Conservation (phyloP, 1,139 yeast genomes). For the Taiozyma onychis region DNA sequence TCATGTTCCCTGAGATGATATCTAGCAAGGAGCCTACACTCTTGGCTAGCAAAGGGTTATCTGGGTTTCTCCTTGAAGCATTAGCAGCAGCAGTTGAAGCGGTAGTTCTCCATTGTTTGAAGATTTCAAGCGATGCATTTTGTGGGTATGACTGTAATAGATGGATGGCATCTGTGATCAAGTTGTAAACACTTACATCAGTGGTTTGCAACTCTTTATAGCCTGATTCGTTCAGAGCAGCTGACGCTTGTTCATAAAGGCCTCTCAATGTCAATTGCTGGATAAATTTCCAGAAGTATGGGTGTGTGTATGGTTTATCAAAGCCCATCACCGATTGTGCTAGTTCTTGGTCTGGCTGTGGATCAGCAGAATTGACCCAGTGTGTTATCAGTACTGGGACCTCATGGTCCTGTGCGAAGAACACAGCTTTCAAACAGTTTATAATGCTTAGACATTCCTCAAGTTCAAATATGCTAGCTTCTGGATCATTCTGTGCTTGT, state of each 20-base stretch:
- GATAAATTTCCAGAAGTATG: slow-evolving; percentile 61
- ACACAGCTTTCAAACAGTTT: slow-evolving; percentile 50
- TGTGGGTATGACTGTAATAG: slow-evolving; percentile 30
- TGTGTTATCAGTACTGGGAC: slow-evolving; percentile 36
- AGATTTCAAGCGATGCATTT: slow-evolving; percentile 23
- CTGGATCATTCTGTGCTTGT: slow-evolving; percentile 11
- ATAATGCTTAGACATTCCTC: slow-evolving; percentile 47
- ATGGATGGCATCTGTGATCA: slow-evolving; percentile 42
- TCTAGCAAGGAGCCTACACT: slow-evolving; percentile 14
- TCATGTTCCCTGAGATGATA: slow-evolving; percentile 43
- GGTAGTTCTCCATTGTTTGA: slow-evolving; percentile 32
- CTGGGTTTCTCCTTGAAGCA: slow-evolving; percentile 16
- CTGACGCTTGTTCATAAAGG: slow-evolving; percentile 47
- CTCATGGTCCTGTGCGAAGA: slow-evolving; percentile 42
- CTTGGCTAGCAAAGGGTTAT: slow-evolving; percentile 11
- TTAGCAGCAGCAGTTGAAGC: slow-evolving; percentile 22
- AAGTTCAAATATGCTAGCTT: slow-evolving; percentile 31
- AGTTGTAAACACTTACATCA: slow-evolving; percentile 31
- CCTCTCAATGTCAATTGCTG: slow-evolving; percentile 61
- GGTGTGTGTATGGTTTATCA: slow-evolving; percentile 45
- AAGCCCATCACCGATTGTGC: slow-evolving; percentile 37
- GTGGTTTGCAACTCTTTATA: slow-evolving; percentile 33
- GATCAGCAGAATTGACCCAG: slow-evolving; percentile 68
- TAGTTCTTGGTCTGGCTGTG: slow-evolving; percentile 47
- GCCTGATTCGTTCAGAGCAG: slow-evolving; percentile 35